Conservation (phyloP, 257 asterid species). For the Nicotiana noctiflora region DNA sequence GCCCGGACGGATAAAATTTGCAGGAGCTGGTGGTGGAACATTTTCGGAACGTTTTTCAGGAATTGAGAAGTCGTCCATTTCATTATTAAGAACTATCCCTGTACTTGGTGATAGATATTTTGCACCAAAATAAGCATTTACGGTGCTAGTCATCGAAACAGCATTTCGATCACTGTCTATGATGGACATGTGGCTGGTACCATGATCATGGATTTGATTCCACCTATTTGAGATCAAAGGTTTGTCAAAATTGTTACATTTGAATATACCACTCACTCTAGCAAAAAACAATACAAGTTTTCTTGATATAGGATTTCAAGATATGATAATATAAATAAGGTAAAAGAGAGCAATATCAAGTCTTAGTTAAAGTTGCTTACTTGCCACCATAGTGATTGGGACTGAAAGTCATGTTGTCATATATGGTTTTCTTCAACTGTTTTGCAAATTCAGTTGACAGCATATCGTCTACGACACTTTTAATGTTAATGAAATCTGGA, state of each 20-base stretch:
- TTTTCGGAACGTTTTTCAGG: constrained; percentile 24
- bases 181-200: constrained; percentile 68
- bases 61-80: constrained; percentile 73
- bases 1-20: constrained; percentile 52
- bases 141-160: constrained; percentile 58
- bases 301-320: too few relatives aligned
- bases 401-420: constrained; percentile 45
- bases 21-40: constrained; percentile 46
- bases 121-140: constrained; percentile 51
- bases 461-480: constrained; percentile 32
- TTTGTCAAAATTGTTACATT: not conserved
- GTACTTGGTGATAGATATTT: constrained; percentile 44
- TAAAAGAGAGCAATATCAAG: too few relatives aligned
- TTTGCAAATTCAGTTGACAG: constrained; percentile 44
- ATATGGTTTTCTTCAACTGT: constrained; percentile 30
- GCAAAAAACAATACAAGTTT: not conserved
- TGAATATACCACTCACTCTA: not conserved
- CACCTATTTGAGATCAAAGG: constrained; percentile 31
- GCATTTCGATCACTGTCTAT: constrained; percentile 57
- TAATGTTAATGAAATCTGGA: constrained; percentile 43
- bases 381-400: constrained; percentile 56
- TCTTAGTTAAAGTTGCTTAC: constrained; percentile 23
- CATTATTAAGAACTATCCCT: constrained; percentile 70
- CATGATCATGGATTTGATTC: constrained; percentile 57
- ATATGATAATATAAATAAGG: too few relatives aligned